These are phyloP conservation scores for Heliamphora exappendiculata DNA, from an alignment of 148 eudicot genomes.

Conservation along the genomic window DNA sequence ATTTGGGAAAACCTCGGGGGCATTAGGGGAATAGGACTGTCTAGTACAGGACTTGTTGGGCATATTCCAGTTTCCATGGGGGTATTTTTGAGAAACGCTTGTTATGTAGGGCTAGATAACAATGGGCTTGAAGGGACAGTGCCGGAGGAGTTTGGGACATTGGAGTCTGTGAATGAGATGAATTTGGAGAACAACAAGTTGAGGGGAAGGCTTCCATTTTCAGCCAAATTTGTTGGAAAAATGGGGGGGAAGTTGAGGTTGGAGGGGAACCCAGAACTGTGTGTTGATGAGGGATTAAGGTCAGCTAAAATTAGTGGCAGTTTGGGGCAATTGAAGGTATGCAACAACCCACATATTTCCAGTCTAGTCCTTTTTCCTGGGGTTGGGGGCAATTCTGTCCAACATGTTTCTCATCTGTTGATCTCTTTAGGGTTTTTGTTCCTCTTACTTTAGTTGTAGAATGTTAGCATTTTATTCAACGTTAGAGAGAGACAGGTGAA, in stretches of 20 bases:
- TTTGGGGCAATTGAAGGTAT: constrained; percentile 33
- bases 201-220: constrained; percentile 60
- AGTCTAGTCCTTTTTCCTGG: constrained; percentile 25
- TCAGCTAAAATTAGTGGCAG: constrained; percentile 18
- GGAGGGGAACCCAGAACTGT: constrained; percentile 58
- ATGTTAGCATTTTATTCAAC: background rate
- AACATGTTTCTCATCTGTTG: constrained; percentile 9
- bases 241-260: constrained; percentile 54
- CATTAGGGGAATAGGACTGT: constrained; percentile 53
- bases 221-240: constrained; percentile 32
- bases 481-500: background rate
- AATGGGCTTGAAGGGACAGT: constrained; percentile 59
- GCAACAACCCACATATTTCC: constrained; percentile 24
- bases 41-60: constrained; percentile 56
- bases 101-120: constrained; percentile 55
- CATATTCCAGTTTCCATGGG: constrained; percentile 73
- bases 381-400: constrained; percentile 14
- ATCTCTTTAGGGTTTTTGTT: constrained; percentile 17
- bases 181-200: constrained; percentile 55
- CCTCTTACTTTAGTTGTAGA: background rate
- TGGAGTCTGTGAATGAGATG: constrained; percentile 51
- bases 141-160: constrained; percentile 58
- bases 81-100: constrained; percentile 41
- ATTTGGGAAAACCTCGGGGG: constrained; percentile 75
- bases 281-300: constrained; percentile 44